Conservation (phyloP, 805 yeast genomes). For the Yamadazyma nakazawae region DNA sequence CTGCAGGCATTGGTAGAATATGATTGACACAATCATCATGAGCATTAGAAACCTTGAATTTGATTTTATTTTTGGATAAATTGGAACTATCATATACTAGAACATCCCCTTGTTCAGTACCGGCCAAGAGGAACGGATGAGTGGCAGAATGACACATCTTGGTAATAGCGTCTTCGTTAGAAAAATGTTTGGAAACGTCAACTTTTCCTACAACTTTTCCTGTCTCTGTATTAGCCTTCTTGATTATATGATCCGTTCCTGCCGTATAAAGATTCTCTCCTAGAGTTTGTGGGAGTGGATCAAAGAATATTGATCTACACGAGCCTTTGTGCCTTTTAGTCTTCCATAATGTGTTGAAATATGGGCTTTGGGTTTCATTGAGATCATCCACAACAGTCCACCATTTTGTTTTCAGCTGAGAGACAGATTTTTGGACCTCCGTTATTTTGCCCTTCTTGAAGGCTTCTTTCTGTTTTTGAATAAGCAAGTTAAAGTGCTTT, state of each 20-base stretch:
- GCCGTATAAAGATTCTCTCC: constrained; percentile 62
- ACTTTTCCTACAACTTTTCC: constrained; percentile 73
- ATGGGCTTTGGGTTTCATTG: constrained; percentile 23
- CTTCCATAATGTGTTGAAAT: constrained; percentile 58
- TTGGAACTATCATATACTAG: constrained; percentile 58
- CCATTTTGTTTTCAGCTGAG: constrained; percentile 39
- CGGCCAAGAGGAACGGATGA: constrained; percentile 50
- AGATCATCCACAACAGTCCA: constrained; percentile 42
- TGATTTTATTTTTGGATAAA: constrained; percentile 36
- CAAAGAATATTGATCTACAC: constrained; percentile 70
- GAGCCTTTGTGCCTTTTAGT: constrained; percentile 90
- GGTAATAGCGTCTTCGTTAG: constrained; percentile 34
- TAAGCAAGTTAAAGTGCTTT: constrained; percentile 20
- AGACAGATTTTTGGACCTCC: constrained; percentile 24
- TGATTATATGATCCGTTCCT: constrained; percentile 78
- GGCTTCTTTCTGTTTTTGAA: constrained; percentile 22
- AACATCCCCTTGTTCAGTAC: constrained; percentile 70
- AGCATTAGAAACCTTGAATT: constrained; percentile 48
- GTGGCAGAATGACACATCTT: constrained; percentile 44
- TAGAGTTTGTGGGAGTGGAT: constrained; percentile 39
- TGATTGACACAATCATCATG: constrained; percentile 81
- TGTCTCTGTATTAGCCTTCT: constrained; percentile 63
- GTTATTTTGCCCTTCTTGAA: constrained; percentile 22
- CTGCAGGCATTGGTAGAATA: constrained; percentile 64
- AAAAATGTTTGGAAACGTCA: constrained; percentile 19